Evolutionary conservation across 2,329 filamentous ascomycete genomes (phyloP).

Genomic region (Neocucurbitaria cava): DNA sequence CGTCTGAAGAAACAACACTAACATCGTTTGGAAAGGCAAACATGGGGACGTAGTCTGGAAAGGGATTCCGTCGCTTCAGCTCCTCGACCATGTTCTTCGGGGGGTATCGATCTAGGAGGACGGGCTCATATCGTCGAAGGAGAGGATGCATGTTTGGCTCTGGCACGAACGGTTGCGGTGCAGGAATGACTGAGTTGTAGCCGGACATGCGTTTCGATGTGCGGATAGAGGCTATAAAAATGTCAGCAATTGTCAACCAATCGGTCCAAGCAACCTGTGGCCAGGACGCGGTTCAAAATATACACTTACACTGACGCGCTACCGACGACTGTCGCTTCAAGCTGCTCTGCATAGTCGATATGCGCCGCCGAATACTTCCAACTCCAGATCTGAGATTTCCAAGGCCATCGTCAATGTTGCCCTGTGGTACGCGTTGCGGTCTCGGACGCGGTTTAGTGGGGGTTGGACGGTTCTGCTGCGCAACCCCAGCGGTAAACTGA

Average conservation of each 20-base stretch:
- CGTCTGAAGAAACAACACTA: conserved; percentile 93
- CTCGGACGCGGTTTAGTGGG: conserved; percentile 75
- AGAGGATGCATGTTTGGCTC: conserved; percentile 95
- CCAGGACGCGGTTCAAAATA: not conserved
- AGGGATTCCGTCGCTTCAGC: conserved; percentile 77
- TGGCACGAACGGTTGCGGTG: conserved; percentile 86
- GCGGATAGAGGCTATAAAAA: conserved; percentile 66
- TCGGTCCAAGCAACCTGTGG: conserved; percentile 20
- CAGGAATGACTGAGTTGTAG: conserved; percentile 97
- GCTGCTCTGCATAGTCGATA: conserved; percentile 93
- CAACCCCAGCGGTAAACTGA: conserved; percentile 82
- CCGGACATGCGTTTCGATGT: conserved; percentile 91
- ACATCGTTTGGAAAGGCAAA: conserved; percentile 99
- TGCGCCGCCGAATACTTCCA: conserved; percentile 88
- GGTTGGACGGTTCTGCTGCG: conserved; percentile 53
- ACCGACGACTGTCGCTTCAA: conserved; percentile 83
- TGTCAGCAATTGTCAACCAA: conserved; percentile 32
- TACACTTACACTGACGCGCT: conserved; percentile 72
- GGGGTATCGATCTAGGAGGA: conserved; percentile 93
- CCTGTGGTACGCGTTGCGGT: conserved; percentile 74
- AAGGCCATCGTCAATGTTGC: conserved; percentile 59
- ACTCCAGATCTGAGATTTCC: conserved; percentile 66
- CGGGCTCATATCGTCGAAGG: conserved; percentile 91
- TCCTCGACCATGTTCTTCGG: conserved; percentile 83
- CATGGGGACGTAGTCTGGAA: conserved; percentile 98